These are phyloP conservation scores for Aechmea fasciata DNA, from an alignment of 176 grass and related monocot species.

Conservation along the genomic window DNA sequence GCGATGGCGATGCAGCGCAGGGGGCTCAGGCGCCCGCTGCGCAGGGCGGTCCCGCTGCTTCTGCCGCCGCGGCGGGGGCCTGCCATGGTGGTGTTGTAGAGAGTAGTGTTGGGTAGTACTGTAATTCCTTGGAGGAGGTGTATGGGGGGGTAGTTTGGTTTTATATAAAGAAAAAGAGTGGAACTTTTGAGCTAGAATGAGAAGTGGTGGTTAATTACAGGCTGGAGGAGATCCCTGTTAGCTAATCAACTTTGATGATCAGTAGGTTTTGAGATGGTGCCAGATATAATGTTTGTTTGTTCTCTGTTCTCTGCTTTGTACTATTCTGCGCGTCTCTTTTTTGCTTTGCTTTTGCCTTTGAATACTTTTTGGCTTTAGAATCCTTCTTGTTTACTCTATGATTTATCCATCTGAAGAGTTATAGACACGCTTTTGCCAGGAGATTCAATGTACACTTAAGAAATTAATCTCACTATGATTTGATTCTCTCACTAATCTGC, in stretches of 20 bases:
- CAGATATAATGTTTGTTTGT: background rate
- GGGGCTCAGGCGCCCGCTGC: conserved; percentile 4
- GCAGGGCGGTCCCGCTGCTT: background rate
- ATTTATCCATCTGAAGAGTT: background rate
- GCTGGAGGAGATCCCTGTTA: background rate
- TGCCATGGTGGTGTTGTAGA: conserved; percentile 1
- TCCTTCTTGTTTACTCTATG: conserved; percentile 22
- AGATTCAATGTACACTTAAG: too few species aligned
- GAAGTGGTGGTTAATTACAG: background rate
- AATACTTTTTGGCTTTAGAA: conserved; percentile 12
- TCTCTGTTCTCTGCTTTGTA: background rate
- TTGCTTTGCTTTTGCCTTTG: conserved; percentile 9
- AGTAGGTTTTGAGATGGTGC: background rate
- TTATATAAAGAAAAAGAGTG: conserved; percentile 25
- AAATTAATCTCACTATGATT: too few species aligned
- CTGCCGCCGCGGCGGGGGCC: background rate
- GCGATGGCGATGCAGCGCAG: conserved; percentile 35
- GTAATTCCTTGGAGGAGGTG: conserved; percentile 18
- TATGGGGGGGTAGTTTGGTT: background rate
- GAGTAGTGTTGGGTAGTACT: conserved; percentile 1
- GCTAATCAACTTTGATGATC: background rate
- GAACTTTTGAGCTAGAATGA: too few species aligned
- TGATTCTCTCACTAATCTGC: too few species aligned
- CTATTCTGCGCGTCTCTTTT: conserved; percentile 2
- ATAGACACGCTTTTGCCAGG: too few species aligned